Evolutionary conservation across 495 filamentous ascomycete species (phyloP), one percentile per base, ranked within the genome.

Genomic region (Aspergillus egyptiacus): DNA sequence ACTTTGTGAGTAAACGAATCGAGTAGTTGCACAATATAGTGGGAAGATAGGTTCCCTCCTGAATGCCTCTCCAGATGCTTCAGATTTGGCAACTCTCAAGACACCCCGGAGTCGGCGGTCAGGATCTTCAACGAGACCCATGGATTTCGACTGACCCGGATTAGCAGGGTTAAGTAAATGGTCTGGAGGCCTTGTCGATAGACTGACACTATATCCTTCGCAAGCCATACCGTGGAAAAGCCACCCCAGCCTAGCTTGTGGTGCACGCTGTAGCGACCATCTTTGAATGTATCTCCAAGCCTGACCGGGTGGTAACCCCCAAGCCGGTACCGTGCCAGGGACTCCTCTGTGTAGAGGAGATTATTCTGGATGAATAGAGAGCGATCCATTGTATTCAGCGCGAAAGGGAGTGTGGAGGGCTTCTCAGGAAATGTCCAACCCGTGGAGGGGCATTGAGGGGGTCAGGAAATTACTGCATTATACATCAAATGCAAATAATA

Each of bases 301-400:
- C 73, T 70, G 8, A 91, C 85, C 2, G 87, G 89, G 59, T 93
- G 88, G 59, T 91, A 91, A 32, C 88, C 87, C 50, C 88, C 86
- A 19, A 34, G 51, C 13, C 23, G 5, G 24, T 65, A 65, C 42
- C 18, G 52, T 55, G 32, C 42, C 19, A 64, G 42, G n/a, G 2
- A 3, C 8, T 34, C 31, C 32, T 63, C 28, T 36, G 54, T 53
- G 23, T 63, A 58, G 22, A 63, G 51, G 42, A 58, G 52, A 39
- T 55, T 50, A 25, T 20, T 49, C 43, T 45, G 52, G 17, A n/a
- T 0, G 25, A 36, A 55, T 17, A 56, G 14, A 44, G 28, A 44
- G 30, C 3, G 30, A 9, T 31, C 30, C 24, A 27, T 27, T 27
- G 8, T 27, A n/a, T n/a, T n/a, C n/a, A n/a, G n/a, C n/a, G n/a